Evolutionary conservation across 164 flowering plant genomes (phyloP), one percentile per base, ranked within the genome.

Genomic region (Echeveria elegans): DNA sequence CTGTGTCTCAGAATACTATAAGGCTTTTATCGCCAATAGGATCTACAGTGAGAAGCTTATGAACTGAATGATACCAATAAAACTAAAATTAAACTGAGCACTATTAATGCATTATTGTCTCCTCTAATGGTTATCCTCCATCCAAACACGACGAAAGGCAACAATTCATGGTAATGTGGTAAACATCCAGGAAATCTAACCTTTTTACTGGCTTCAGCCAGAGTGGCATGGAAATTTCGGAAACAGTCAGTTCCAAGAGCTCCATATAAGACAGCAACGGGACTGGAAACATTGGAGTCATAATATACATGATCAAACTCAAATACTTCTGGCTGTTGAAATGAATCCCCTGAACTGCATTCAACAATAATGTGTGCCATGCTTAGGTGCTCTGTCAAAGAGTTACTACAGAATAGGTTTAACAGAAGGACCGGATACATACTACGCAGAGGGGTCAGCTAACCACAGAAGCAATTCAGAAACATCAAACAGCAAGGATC

Each of bases 241-340:
- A 94, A 94, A 77, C 99, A 94, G 58, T 77, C 76, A 58, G 96
- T 88, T 72, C 97, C 99, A 75, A 94, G 86, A 66, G 96, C 96
- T 61, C 99, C 99, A 81, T 94, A 94, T 36, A 94, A 80, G 64
- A 94, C 79, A 52, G 83, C 85, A 74, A 85, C 77, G 28, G 87
- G 88, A 69, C 86, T 79, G 72, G 77, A 74, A 74, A 61, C 29
- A 75, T 60, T 80, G 67, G 97, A 89, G 67, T 72, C 88, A 58
- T 43, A 68, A 75, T 91, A 81, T 50, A 89, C 69, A 72, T 94
- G 99, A 77, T 94, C 99, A 81, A 94, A 94, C 53, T 91, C 97
- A 77, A 82, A 94, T 66, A 91, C 76, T 70, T 91, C 97, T 69
- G 93, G 97, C 75, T 78, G 87, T 81, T 88, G 87, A 76, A 74